These are phyloP conservation scores for Cyphellophora attinorum DNA, from an alignment of 2,329 filamentous ascomycete species.

Conservation along the genomic window DNA sequence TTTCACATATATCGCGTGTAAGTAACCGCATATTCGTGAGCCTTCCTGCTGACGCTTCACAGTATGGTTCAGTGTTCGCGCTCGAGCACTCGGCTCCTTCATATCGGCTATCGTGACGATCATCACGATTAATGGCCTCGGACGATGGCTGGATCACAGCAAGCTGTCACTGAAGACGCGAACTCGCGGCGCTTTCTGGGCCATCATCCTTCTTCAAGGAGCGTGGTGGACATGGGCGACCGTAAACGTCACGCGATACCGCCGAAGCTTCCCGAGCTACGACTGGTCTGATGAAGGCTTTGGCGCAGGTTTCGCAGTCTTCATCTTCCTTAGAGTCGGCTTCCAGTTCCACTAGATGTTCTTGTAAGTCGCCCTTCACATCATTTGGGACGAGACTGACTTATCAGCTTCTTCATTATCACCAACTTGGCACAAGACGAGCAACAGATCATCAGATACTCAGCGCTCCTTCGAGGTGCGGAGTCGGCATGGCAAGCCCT, in stretches of 20 bases:
- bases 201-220: constrained; percentile 29
- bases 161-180: constrained; percentile 45
- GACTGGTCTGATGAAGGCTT: constrained; percentile 60
- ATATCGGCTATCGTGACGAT: constrained; percentile 59
- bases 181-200: constrained; percentile 45
- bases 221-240: constrained; percentile 67
- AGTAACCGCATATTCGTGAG: too few species aligned
- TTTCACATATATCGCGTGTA: constrained; percentile 56
- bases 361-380: too few species aligned
- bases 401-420: constrained; percentile 66
- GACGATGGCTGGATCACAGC: constrained; percentile 52
- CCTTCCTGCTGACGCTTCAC: too few species aligned
- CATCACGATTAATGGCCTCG: constrained; percentile 55
- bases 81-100: constrained; percentile 61
- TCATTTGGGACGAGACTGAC: too few species aligned
- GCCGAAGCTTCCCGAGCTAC: constrained; percentile 46
- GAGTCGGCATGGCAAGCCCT: constrained; percentile 66
- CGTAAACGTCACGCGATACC: constrained; percentile 53
- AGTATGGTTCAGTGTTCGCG: constrained; percentile 64
- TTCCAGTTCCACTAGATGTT: constrained; percentile 70
- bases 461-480: constrained; percentile 58
- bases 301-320: constrained; percentile 56
- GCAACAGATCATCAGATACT: constrained; percentile 57
- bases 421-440: constrained; percentile 53
- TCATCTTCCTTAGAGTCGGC: constrained; percentile 55